Conservation (phyloP, 2,329 filamentous ascomycete species). For the Hypoxylon sp. region DNA sequence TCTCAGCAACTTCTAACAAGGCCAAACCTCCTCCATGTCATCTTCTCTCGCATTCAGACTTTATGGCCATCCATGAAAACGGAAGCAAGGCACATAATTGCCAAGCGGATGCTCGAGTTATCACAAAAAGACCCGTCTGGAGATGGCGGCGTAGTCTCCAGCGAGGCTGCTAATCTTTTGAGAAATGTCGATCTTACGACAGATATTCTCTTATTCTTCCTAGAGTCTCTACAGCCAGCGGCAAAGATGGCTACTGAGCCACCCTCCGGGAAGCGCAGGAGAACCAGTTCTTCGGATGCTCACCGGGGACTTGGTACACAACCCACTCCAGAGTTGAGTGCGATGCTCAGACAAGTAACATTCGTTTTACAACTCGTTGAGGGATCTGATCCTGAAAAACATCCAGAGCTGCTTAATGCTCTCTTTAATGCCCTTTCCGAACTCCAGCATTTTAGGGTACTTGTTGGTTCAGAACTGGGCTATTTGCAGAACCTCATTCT, state of each 20-base stretch:
- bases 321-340: slow-evolving; percentile 75
- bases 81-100: slow-evolving; percentile 71
- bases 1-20: slow-evolving; percentile 60
- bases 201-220: slow-evolving; percentile 77
- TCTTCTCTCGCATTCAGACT: slow-evolving; percentile 77
- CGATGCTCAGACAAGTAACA: slow-evolving; percentile 81
- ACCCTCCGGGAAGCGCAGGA: slow-evolving; percentile 82
- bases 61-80: slow-evolving; percentile 82
- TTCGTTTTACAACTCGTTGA: slow-evolving; percentile 92
- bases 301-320: slow-evolving; percentile 72
- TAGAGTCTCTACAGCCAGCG: slow-evolving; percentile 81
- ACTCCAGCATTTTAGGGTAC: slow-evolving; percentile 85
- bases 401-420: slow-evolving; percentile 81
- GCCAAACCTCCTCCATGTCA: slow-evolving; percentile 71
- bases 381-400: slow-evolving; percentile 79
- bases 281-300: slow-evolving; percentile 81
- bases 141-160: slow-evolving; percentile 61
- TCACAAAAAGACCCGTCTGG: slow-evolving; percentile 63
- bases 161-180: slow-evolving; percentile 79
- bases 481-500: slow-evolving; percentile 91
- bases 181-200: slow-evolving; percentile 81
- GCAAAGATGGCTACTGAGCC: slow-evolving; percentile 79
- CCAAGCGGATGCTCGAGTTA: slow-evolving; percentile 74
- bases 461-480: slow-evolving; percentile 87
- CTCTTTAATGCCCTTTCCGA: slow-evolving; percentile 90